Evolutionary conservation across 2,329 filamentous ascomycete species (phyloP).

Genomic region (Aspergillus sp.): DNA sequence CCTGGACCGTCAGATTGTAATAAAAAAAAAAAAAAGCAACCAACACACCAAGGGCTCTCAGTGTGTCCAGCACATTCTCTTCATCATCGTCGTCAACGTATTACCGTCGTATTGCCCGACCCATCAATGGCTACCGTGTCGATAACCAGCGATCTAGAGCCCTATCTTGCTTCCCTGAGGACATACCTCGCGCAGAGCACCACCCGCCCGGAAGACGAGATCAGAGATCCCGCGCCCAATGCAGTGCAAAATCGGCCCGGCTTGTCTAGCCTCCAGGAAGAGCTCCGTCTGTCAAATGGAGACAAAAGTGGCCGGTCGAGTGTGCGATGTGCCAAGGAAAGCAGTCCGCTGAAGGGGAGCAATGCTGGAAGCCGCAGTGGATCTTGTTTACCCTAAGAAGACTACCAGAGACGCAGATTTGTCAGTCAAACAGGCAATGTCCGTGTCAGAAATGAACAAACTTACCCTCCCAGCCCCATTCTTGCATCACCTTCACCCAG

Average conservation of each 20-base stretch:
- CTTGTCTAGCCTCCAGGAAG: background rate
- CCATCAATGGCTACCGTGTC: conserved; percentile 27
- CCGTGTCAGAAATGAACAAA: conserved; percentile 13
- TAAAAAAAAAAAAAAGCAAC: conserved; percentile 5
- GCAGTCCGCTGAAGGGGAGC: background rate
- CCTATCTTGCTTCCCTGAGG: conserved; percentile 29
- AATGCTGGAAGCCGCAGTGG: background rate
- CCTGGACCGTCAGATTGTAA: conserved; percentile 13
- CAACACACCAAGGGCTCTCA: background rate
- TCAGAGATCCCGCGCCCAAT: background rate
- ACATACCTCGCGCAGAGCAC: conserved; percentile 20
- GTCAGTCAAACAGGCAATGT: background rate
- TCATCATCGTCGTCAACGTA: too few species aligned
- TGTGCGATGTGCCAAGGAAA: background rate
- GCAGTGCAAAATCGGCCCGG: background rate
- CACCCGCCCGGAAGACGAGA: background rate
- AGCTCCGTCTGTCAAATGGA: background rate
- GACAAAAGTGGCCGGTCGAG: background rate
- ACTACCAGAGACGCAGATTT: conserved; percentile 21
- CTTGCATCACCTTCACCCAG: conserved; percentile 70
- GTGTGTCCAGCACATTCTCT: too few species aligned
- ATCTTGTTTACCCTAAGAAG: conserved; percentile 35
- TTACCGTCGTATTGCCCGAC: background rate
- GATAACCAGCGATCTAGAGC: conserved; percentile 29
- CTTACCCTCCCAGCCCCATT: conserved; percentile 71